Evolutionary conservation across 306 rosid genomes (phyloP), one percentile per base, ranked within the genome.

Genomic region (Lupinus albus): DNA sequence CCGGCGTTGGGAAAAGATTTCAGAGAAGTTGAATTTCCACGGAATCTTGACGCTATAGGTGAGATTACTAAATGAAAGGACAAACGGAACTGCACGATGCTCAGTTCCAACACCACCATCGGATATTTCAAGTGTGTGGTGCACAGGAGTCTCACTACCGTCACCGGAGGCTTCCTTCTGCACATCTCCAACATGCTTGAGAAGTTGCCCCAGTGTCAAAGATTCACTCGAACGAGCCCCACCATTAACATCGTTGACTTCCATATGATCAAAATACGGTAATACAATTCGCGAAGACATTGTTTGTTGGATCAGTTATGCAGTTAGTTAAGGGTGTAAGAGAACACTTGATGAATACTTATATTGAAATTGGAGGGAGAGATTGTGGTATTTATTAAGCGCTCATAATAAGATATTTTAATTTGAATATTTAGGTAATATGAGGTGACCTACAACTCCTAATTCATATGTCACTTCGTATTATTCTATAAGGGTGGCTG

Each of bases 151-250:
- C 64, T 88, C 88, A 9, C 75, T 65, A 0, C 97, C 95, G 6
- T 93, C 99, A 0, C 95, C 96, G 9, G 80, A 36, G n/a, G 82
- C 85, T 20, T 88, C 95, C 17, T 85, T 90, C 0, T 76, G 48
- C 0, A 67, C 90, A 1, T 93, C 99, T 1, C 97, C 95, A 9
- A 93, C 95, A 11, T 80, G 81, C 66, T 86, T 90, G 17, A 93
- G 80, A 2, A 93, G 92, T 62, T 88, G 89, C 0, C 90, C 99
- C 0, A 93, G 81, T 0, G 97, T 84, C 1, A 89, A 89, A 7
- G 85, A 81, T 1, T 82, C 77, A 3, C 7, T 41, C 4, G 53
- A 17, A 10, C 61, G 63, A 16, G 75, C 52, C 15, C 74, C 35
- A 74, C 66, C 79, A 1, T 82, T 59, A 39, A 66, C 54, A 44